Evolutionary conservation across 116 monocot species (phyloP), one percentile per base, ranked within the genome.

Genomic region (Iris pallida): DNA sequence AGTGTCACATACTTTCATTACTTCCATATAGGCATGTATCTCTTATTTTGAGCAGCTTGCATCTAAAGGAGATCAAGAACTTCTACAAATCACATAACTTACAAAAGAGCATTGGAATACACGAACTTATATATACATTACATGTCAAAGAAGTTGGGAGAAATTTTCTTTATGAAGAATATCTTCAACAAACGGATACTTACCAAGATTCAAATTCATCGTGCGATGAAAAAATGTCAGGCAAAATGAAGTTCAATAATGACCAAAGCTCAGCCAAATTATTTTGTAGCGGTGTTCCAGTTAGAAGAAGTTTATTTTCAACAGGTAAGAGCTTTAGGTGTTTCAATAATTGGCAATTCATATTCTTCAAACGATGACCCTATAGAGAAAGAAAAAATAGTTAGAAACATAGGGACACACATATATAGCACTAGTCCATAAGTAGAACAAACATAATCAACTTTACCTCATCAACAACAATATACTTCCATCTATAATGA

Each of bases 251-350:
- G 59, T 94, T 90, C 75, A 94, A 56, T 40, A 94, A 65, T n/a
- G 94, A 94, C 94, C 94, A 94, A 56, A 94, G 79, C 53, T 94
- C 94, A 53, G 90, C 82, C 59, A 94, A 75, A 60, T 90, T 90
- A 63, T 94, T 94, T 59, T 94, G 94, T 58, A 94, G 68, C 53
- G 94, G 94, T 63, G 94, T 94, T 81, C 94, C 94, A 61, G 94
- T 94, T 14, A 94, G 73, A 55, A 94, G 87, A 69, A 94, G 94
- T 57, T 94, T 94, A 68, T 94, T 94, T 60, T 94, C 94, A 56
- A 90, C 85, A 63, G 85, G 80, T 64, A 94, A 56, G 47, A 82
- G 84, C 53, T 77, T 82, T 9, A 94, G 44, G 56, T 87, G 80
- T 59, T 65, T 80, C 56, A 94, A 59, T 70, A 94, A 55, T 17